Conservation (phyloP, 106 monocot species). For the Vanilla planifolia region DNA sequence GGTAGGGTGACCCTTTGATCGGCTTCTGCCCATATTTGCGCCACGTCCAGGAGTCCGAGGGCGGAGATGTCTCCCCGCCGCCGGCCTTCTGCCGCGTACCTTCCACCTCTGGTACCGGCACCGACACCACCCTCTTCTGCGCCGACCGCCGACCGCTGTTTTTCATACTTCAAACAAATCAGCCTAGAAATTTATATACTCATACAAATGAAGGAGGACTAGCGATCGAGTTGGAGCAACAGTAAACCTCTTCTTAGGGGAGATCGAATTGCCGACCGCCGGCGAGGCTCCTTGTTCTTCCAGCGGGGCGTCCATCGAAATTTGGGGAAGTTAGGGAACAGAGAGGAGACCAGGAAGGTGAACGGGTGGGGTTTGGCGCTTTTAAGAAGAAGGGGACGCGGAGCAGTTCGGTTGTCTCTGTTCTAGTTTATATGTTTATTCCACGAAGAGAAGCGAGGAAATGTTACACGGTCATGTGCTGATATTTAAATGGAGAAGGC, state of each 20-base stretch:
- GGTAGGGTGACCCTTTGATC: slow-evolving; percentile 22
- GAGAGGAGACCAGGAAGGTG: background rate
- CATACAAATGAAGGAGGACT: background rate
- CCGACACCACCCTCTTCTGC: slow-evolving; percentile 7
- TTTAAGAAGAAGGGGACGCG: slow-evolving; percentile 4
- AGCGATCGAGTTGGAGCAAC: background rate
- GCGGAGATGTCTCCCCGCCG: slow-evolving; percentile 12
- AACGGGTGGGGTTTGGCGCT: slow-evolving; percentile 1
- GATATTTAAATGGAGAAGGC: too few species aligned
- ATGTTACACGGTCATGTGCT: background rate
- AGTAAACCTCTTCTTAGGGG: slow-evolving; percentile 2
- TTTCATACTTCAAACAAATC: background rate
- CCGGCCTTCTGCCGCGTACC: slow-evolving; percentile 10
- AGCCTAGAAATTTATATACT: background rate
- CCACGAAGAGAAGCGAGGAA: background rate
- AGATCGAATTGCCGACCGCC: background rate
- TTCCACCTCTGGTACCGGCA: slow-evolving; percentile 10
- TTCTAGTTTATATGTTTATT: slow-evolving; percentile 1
- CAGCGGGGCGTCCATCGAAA: background rate
- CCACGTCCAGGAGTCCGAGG: slow-evolving; percentile 32
- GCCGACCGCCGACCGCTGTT: background rate
- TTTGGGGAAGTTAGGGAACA: background rate
- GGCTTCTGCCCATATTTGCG: slow-evolving; percentile 34
- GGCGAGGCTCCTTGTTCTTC: slow-evolving; percentile 1
- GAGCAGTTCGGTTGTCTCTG: slow-evolving; percentile 1